Evolutionary conservation across 805 yeast genomes (phyloP).

Genomic region (Nakazawaea ernobii): DNA sequence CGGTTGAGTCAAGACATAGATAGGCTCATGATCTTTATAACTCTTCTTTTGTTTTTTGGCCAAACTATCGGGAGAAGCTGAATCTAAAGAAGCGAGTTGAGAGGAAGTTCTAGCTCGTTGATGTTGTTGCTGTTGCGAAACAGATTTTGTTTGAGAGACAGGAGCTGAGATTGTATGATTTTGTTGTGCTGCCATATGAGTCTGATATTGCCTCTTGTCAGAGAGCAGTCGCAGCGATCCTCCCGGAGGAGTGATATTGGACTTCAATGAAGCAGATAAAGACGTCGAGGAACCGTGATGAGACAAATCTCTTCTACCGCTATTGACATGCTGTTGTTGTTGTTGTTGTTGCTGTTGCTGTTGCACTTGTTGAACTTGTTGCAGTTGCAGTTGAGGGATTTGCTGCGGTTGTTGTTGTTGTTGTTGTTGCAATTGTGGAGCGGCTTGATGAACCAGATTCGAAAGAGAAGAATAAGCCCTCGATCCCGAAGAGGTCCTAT

Average conservation of each 20-base stretch:
- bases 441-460: conserved; percentile 12
- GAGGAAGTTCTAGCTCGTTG: conserved; percentile 12
- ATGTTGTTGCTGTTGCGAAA: conserved; percentile 11
- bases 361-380: conserved; percentile 18
- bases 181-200: background rate
- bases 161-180: conserved; percentile 13
- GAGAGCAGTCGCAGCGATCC: conserved; percentile 4
- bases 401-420: conserved; percentile 29
- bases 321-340: background rate
- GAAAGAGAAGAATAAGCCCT: conserved; percentile 5
- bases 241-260: conserved; percentile 14
- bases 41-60: conserved; percentile 16
- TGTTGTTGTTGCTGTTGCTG: conserved; percentile 16
- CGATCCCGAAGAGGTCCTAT: background rate
- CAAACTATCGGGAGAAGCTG: conserved; percentile 16
- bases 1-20: conserved; percentile 13
- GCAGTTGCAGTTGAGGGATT: conserved; percentile 28
- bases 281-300: conserved; percentile 23
- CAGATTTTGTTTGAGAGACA: background rate
- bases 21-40: conserved; percentile 12
- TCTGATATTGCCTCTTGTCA: conserved; percentile 10
- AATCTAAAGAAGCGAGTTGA: conserved; percentile 5
- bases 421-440: conserved; percentile 19
- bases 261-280: conserved; percentile 16
- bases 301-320: conserved; percentile 1